These are phyloP conservation scores for Catharanthus roseus DNA, from an alignment of 257 asterid species.

Conservation along the genomic window DNA sequence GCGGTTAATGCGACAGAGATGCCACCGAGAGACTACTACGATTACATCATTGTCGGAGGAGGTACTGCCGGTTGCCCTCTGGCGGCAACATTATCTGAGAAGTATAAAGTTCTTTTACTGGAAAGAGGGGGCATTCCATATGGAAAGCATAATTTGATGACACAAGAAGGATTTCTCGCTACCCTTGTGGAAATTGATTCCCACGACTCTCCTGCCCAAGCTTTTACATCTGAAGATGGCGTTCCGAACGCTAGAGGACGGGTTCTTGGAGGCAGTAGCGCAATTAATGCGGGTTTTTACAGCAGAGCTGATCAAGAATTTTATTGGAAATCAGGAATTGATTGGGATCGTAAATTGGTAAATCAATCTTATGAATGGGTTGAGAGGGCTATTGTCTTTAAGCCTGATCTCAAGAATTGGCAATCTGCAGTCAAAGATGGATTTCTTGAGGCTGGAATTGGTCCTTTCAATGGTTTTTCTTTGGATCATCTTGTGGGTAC, in stretches of 20 bases:
- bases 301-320: slow-evolving; percentile 52
- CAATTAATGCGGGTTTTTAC: slow-evolving; percentile 78
- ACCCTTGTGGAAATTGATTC: slow-evolving; percentile 50
- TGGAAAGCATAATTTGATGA: slow-evolving; percentile 58
- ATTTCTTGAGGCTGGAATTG: slow-evolving; percentile 63
- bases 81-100: slow-evolving; percentile 76
- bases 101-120: slow-evolving; percentile 60
- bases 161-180: slow-evolving; percentile 61
- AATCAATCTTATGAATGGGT: slow-evolving; percentile 85
- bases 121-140: slow-evolving; percentile 80
- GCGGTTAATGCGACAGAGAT: slow-evolving; percentile 60
- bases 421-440: slow-evolving; percentile 78
- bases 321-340: slow-evolving; percentile 43
- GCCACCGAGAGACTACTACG: slow-evolving; percentile 49
- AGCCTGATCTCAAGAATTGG: slow-evolving; percentile 70
- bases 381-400: slow-evolving; percentile 69
- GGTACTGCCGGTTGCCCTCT: slow-evolving; percentile 94
- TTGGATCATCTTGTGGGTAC: slow-evolving; percentile 76
- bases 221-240: slow-evolving; percentile 79
- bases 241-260: slow-evolving; percentile 88
- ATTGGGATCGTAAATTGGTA: slow-evolving; percentile 53
- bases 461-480: slow-evolving; percentile 66
- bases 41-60: slow-evolving; percentile 69
- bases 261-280: slow-evolving; percentile 91
- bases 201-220: slow-evolving; percentile 65